Percentiles rank a stretch among this genome's conserved stretches.
Conservation (phyloP, 306 rosid species). For the Begonia peltatifolia region DNA sequence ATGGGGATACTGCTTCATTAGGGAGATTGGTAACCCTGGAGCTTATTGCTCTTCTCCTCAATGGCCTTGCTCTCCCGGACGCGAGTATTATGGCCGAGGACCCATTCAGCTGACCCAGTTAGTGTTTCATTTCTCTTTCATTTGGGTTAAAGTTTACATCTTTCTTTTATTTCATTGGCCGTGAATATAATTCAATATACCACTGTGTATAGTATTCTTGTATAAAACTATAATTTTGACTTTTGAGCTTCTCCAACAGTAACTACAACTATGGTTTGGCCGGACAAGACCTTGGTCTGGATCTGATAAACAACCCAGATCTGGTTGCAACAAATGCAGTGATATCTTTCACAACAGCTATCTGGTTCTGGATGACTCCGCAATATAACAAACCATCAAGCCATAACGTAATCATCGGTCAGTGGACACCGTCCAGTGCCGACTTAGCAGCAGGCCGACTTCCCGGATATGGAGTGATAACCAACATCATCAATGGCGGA, state of each 20-base stretch:
- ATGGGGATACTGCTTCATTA: constrained; percentile 16
- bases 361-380: constrained; percentile 74
- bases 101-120: constrained; percentile 12
- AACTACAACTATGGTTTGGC: constrained; percentile 47
- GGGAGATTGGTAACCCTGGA: not conserved
- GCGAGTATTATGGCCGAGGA: constrained; percentile 11
- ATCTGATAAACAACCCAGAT: constrained; percentile 40
- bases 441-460: constrained; percentile 14
- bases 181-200: not conserved
- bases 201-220: no score
- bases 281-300: constrained; percentile 20
- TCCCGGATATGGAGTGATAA: constrained; percentile 9
- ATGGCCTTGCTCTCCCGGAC: constrained; percentile 8
- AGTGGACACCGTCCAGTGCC: constrained; percentile 28
- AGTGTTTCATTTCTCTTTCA: not conserved
- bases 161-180: no score
- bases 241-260: constrained; percentile 9
- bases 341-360: constrained; percentile 41
- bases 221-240: not conserved
- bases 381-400: constrained; percentile 53
- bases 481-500: constrained; percentile 28
- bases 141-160: no score
- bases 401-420: constrained; percentile 37
- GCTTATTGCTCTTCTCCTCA: not conserved
- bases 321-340: constrained; percentile 29